Conservation (phyloP, 192 early-diverging fungal species). For the Ambispora gerdemannii region DNA sequence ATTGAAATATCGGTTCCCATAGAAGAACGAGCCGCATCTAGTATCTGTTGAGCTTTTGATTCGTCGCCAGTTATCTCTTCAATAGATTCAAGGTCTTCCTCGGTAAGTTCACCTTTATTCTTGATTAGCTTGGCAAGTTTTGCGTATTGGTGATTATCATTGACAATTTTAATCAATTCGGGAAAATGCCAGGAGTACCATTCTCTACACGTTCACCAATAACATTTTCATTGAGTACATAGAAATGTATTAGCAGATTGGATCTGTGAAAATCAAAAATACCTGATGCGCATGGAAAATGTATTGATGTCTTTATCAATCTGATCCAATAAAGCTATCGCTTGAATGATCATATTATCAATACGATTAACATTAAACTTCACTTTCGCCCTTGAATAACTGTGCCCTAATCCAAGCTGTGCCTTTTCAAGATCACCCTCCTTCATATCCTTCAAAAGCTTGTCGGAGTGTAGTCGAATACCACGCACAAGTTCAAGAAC, state of each 20-base stretch:
- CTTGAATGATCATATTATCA: conserved; percentile 91
- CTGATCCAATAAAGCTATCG: conserved; percentile 92
- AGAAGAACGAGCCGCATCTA: conserved; percentile 90
- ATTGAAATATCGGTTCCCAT: conserved; percentile 99
- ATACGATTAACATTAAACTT: conserved; percentile 99
- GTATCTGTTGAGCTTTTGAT: conserved; percentile 78
- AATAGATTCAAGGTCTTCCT: conserved; percentile 72
- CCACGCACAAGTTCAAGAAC: conserved; percentile 91
- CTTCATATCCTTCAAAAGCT: conserved; percentile 86
- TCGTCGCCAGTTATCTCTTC: conserved; percentile 82
- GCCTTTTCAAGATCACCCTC: conserved; percentile 88
- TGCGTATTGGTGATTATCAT: conserved; percentile 90
- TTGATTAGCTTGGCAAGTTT: conserved; percentile 82
- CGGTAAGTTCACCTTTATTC: conserved; percentile 86
- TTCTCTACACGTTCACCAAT: conserved; percentile 58
- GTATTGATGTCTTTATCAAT: conserved; percentile 99
- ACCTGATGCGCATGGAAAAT: conserved; percentile 90
- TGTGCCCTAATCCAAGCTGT: conserved; percentile 97
- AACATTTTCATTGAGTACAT: no score
- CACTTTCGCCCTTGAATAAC: conserved; percentile 97
- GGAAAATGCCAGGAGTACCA: conserved; percentile 99
- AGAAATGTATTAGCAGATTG: not conserved
- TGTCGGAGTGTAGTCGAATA: conserved; percentile 85
- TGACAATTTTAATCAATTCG: conserved; percentile 93
- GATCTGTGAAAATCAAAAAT: conserved; percentile 10